A percentile compares a stretch with the other conserved stretches of the same genome.
These are phyloP conservation scores for Capronia coronata DNA, from an alignment of 2,329 filamentous ascomycete genomes.

Conservation along the genomic window DNA sequence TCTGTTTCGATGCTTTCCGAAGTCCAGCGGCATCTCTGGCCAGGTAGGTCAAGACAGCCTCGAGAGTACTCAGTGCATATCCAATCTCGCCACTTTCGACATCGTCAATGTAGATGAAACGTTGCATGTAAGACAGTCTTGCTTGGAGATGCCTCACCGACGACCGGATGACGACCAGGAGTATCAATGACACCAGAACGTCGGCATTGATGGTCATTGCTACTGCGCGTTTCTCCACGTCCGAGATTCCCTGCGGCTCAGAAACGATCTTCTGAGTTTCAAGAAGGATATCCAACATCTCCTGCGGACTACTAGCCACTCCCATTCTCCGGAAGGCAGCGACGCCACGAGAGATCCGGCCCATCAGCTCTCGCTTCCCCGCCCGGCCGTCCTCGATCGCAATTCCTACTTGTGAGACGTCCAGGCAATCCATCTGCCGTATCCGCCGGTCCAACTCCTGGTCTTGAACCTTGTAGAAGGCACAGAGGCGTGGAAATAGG, in stretches of 20 bases:
- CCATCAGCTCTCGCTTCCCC: conserved; percentile 74
- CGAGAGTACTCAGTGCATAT: conserved; percentile 91
- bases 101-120: conserved; percentile 97
- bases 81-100: conserved; percentile 94
- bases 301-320: conserved; percentile 69
- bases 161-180: conserved; percentile 87
- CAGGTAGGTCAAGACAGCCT: conserved; percentile 86
- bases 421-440: conserved; percentile 84
- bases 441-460: conserved; percentile 83
- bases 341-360: conserved; percentile 69
- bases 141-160: conserved; percentile 83
- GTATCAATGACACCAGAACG: conserved; percentile 79
- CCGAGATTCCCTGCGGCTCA: conserved; percentile 41
- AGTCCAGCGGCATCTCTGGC: conserved; percentile 73
- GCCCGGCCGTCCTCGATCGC: conserved; percentile 69
- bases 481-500: conserved; percentile 74
- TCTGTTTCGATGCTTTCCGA: conserved; percentile 75
- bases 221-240: conserved; percentile 46
- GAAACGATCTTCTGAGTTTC: conserved; percentile 80
- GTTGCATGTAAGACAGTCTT: conserved; percentile 85
- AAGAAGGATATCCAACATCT: conserved; percentile 77
- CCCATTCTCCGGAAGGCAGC: conserved; percentile 84
- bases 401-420: conserved; percentile 91
- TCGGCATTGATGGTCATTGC: conserved; percentile 73
- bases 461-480: conserved; percentile 73